Percentiles rank a stretch among this genome's conserved stretches.
These are phyloP conservation scores for Huntiella abstrusa DNA, from an alignment of 2,329 filamentous ascomycete species.

Conservation along the genomic window DNA sequence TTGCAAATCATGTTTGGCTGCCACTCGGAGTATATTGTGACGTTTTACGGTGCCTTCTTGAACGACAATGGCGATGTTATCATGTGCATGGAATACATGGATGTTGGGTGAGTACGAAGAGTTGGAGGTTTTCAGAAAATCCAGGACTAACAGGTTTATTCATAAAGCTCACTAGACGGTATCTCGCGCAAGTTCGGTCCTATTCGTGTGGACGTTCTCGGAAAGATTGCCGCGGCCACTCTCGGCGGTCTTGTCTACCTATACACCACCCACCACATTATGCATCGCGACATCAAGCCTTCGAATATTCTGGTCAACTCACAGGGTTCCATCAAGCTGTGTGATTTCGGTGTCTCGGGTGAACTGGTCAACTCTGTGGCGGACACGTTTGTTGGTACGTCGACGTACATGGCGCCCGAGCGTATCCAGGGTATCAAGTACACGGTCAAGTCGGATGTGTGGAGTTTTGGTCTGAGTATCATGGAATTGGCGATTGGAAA, in stretches of 20 bases:
- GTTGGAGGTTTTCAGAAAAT: neutral
- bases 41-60: constrained; percentile 91
- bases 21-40: constrained; percentile 91
- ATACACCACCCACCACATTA: constrained; percentile 89
- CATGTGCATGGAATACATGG: constrained; percentile 99
- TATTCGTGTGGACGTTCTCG: constrained; percentile 84
- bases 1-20: constrained; percentile 97
- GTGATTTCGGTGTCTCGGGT: constrained; percentile 96
- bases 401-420: constrained; percentile 98
- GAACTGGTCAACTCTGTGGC: constrained; percentile 96
- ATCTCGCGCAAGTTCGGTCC: constrained; percentile 92
- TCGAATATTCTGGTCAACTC: constrained; percentile 97
- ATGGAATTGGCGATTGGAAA: constrained; percentile 97
- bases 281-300: constrained; percentile 97
- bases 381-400: constrained; percentile 94
- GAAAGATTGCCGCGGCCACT: constrained; percentile 93
- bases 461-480: constrained; percentile 87
- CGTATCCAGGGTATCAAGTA: constrained; percentile 94
- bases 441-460: constrained; percentile 95
- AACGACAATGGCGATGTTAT: constrained; percentile 96
- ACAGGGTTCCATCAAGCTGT: constrained; percentile 83
- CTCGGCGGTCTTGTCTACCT: constrained; percentile 87
- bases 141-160: neutral
- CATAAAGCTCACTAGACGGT: constrained; percentile 62
- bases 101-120: constrained; percentile 59